Evolutionary conservation across 2,329 filamentous ascomycete species (phyloP), one percentile per base, ranked within the genome.

Genomic region (Sordariomycetes sp.): DNA sequence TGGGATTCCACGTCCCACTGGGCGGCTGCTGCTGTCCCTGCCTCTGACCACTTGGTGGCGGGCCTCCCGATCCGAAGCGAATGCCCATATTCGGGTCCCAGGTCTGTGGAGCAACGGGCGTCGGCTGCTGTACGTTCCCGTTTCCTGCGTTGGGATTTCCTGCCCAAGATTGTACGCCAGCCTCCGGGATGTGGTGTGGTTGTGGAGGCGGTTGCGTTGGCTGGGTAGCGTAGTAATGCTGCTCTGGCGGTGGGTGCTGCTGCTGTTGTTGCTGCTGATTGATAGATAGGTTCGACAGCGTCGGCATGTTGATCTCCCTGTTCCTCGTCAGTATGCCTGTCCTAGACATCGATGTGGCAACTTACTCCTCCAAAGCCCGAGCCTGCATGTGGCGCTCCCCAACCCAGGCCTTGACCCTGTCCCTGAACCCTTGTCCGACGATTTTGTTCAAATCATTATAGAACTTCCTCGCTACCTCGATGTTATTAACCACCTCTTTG

Each of bases 381-480:
- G 87, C 87, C 47, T 96, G 90, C 43, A 82, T 75, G 33, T 87
- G 74, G 34, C 92, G 70, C 50, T 86, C 76, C 19, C 87, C 81
- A 1, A 83, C 82, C 68, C 93, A 96, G 2, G 71, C 73, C 44
- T 79, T 79, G 23, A 85, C 83, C 36, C 68, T 57, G 45, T 95
- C 90, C 14, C 87, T 71, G 54, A 95, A 96, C 8, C 80, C 70
- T 24, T 64, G 64, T 1, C 78, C 81, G 1, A 94, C 84, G 41
- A 96, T 87, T 57, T 82, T 85, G 30, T 83, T 85, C 5, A 98
- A 70, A 50, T 96, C 88, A 46, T 98, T 98, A 64, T 96, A 98
- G 54, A 98, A 98, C 54, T 92, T 95, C 34, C 90, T 71, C 1
- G 86, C 92, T 0, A 83, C 85, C 44, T 96, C 90, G 3, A 95